Evolutionary conservation across 306 rosid genomes (phyloP).

Genomic region (Alnus rubra): DNA sequence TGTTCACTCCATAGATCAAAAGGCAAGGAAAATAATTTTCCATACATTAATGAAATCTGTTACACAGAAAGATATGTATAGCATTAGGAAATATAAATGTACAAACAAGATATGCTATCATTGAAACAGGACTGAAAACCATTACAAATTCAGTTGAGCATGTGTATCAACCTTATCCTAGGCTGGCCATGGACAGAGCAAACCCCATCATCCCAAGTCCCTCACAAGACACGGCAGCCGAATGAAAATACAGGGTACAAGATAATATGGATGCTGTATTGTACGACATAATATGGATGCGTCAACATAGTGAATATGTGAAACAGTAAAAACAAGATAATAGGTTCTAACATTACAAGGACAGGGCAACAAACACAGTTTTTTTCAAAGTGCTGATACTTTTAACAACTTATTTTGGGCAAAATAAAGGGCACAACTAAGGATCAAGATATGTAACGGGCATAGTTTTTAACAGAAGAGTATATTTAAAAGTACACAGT

Average conservation of each 20-base stretch:
- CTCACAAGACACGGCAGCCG: neutral
- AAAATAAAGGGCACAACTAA: neutral
- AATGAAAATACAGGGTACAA: neutral
- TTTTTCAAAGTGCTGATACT: neutral
- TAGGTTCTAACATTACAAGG: too few relatives aligned
- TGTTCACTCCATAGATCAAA: neutral
- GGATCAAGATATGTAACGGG: neutral
- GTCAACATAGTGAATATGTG: too few relatives aligned
- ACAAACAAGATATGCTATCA: slow-evolving; percentile 4
- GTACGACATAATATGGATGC: too few relatives aligned
- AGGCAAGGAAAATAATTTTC: neutral
- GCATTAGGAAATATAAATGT: neutral
- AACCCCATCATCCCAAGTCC: neutral
- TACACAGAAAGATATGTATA: neutral
- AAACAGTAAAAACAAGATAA: too few relatives aligned
- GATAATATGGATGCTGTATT: too few relatives aligned
- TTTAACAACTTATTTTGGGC: neutral
- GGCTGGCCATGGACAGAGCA: neutral
- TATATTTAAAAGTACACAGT: neutral
- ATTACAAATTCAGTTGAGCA: neutral
- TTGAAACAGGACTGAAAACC: neutral
- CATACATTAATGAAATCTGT: neutral
- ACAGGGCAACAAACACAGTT: neutral
- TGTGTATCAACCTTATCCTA: neutral
- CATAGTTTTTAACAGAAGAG: neutral